Base-by-base conservation (phyloP, 2,329 filamentous ascomycete species). In the Fusarium concolor region DNA sequence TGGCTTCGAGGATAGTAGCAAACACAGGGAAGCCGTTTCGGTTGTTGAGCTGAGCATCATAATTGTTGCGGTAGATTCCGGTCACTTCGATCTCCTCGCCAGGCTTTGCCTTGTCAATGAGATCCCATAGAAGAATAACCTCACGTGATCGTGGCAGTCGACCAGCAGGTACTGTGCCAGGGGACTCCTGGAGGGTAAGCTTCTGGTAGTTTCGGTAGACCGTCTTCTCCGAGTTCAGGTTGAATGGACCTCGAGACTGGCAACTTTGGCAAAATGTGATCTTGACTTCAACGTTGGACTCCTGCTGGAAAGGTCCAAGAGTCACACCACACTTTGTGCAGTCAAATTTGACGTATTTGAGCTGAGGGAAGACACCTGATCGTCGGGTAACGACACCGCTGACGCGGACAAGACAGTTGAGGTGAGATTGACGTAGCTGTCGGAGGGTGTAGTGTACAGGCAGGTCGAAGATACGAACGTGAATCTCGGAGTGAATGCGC, bases 201-300 rank as follows among this genome's bases (percentile, higher is more conserved):
- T 97, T 99, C 79, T 99, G 96, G 81, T 97, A 99, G 80, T 99
- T 99, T 67, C 96, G 92, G 82, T 99, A 99, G 17, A 99, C 92
- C 0, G 96, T 99, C 84, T 97, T 96, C 78, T 98, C 96, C 6
- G 94, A 96, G 81, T 98, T 98, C 70, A 99, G 84, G 0, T 91
- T 97, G 76, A 99, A 99, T 0, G 96, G 96, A 0, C 96, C 96
- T 39, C 93, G 90, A 38, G 93, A 96, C 81, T 98, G 95, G 81
- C 96, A 99, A 77, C 92, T 96, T 77, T 97, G 95, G 78, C 96
- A 99, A 83, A 92, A 99, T 1, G 92, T 93, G 72, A 99, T 93
- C 81, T 95, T 97, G 76, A 99, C 94, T 79, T 99, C 96, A 42
- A 94, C 90, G 65, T 96, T 97, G 41, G 95, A 96, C 81, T 99